A percentile compares a stretch with the other conserved stretches of the same genome.
phyloP scores from a whole-genome alignment of 2,329 filamentous ascomycete species.

The Botrytis squamosa region DNA sequence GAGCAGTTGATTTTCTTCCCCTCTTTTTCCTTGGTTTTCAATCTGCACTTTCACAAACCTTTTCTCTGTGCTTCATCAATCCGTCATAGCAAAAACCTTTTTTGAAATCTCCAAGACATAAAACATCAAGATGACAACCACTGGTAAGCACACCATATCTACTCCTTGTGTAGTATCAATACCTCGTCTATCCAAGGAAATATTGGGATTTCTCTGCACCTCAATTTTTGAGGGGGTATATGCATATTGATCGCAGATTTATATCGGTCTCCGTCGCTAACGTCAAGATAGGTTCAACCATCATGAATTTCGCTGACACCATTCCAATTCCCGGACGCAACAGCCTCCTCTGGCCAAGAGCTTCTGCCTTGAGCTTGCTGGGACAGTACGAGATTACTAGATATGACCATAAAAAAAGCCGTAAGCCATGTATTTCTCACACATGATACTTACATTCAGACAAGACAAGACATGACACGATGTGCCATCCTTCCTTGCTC shows the following conservation, averaged over 20 bases:
- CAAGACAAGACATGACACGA: background rate
- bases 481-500: background rate
- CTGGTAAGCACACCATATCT: background rate
- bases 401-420: background rate
- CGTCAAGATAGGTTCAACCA: background rate
- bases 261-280: background rate
- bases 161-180: background rate
- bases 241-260: background rate
- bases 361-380: background rate
- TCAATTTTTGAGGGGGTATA: background rate
- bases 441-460: background rate
- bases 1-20: background rate
- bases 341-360: accelerated
- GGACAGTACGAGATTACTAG: accelerated
- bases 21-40: background rate
- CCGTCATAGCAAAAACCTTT: background rate
- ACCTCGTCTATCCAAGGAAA: background rate
- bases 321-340: accelerated
- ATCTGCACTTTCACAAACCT: background rate
- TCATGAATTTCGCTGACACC: background rate
- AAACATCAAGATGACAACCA: background rate
- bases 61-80: background rate
- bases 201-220: background rate
- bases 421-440: background rate
- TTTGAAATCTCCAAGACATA: background rate